Evolutionary conservation across 331 rosid genomes (phyloP).

Genomic region (Quercus lobata): DNA sequence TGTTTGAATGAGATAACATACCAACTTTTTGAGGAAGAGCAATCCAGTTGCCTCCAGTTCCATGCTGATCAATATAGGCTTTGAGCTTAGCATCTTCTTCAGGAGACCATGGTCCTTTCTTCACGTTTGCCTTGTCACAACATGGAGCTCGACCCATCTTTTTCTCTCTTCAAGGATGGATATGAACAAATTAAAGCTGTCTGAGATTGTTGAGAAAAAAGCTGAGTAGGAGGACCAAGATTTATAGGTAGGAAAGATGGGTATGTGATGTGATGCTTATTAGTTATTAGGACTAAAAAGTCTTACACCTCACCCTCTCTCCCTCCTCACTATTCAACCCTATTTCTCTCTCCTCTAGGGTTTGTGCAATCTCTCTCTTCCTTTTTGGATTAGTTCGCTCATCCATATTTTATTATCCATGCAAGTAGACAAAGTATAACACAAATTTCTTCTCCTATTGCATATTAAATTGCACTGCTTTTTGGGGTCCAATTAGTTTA

Average conservation of each 20-base stretch:
- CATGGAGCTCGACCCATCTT: conserved; percentile 99
- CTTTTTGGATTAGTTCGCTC: conserved; percentile 81
- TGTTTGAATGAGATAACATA: conserved; percentile 5
- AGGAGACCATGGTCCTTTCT: conserved; percentile 99
- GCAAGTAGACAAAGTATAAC: conserved; percentile 57
- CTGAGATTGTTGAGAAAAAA: conserved; percentile 44
- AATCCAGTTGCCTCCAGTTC: conserved; percentile 98
- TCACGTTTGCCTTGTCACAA: conserved; percentile 93
- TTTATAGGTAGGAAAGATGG: conserved; percentile 68
- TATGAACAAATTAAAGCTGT: conserved; percentile 8
- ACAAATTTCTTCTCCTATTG: conserved; percentile 35
- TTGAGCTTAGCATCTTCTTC: conserved; percentile 92
- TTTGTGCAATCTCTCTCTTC: conserved; percentile 34
- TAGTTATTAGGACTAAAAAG: conserved; percentile 53
- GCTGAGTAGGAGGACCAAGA: conserved; percentile 37
- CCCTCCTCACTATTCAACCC: conserved; percentile 28
- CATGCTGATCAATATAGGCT: conserved; percentile 71
- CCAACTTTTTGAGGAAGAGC: conserved; percentile 99
- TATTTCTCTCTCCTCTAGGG: conserved; percentile 42
- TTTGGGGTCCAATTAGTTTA: conserved; percentile 38
- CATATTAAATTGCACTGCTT: conserved; percentile 28
- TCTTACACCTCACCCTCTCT: conserved; percentile 49
- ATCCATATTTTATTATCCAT: conserved; percentile 45
- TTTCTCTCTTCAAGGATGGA: conserved; percentile 10
- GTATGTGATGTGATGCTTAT: conserved; percentile 46